phyloP scores from a whole-genome alignment of 495 filamentous ascomycete species.

The Baudoinia panamericana region DNA sequence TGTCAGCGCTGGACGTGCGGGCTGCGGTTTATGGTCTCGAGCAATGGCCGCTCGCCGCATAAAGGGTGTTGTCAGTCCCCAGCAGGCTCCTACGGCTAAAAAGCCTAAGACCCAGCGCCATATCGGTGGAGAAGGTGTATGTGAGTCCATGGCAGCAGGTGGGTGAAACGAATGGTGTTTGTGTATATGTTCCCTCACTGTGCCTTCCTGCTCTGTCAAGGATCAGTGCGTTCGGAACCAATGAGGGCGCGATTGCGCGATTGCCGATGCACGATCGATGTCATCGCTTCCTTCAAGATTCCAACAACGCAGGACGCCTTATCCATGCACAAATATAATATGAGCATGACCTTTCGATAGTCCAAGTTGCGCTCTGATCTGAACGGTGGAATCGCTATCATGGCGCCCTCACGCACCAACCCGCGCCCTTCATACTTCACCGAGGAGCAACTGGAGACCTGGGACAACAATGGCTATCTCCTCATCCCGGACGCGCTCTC shows the following conservation, averaged over 20 bases:
- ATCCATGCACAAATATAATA: too few relatives aligned
- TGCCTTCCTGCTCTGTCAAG: too few relatives aligned
- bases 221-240: too few relatives aligned
- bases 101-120: slow-evolving; percentile 78
- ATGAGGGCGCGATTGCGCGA: too few relatives aligned
- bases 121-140: slow-evolving; percentile 36
- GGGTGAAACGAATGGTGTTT: too few relatives aligned
- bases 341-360: too few relatives aligned
- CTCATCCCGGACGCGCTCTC: slow-evolving; percentile 69
- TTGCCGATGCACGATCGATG: too few relatives aligned
- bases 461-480: slow-evolving; percentile 75
- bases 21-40: slow-evolving; percentile 36
- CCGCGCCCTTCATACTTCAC: slow-evolving; percentile 38
- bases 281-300: too few relatives aligned
- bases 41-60: slow-evolving; percentile 53
- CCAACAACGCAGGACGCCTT: too few relatives aligned
- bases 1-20: slow-evolving; percentile 41
- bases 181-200: too few relatives aligned
- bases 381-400: not conserved
- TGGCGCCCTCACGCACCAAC: slow-evolving; percentile 15
- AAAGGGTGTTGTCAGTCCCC: slow-evolving; percentile 66
- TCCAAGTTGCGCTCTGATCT: too few relatives aligned
- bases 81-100: slow-evolving; percentile 80
- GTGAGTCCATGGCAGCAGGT: slow-evolving; percentile 18
- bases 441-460: slow-evolving; percentile 53